Evolutionary conservation across 352 stramenopile species (phyloP).

Genomic region (Pythium myriotylum): DNA sequence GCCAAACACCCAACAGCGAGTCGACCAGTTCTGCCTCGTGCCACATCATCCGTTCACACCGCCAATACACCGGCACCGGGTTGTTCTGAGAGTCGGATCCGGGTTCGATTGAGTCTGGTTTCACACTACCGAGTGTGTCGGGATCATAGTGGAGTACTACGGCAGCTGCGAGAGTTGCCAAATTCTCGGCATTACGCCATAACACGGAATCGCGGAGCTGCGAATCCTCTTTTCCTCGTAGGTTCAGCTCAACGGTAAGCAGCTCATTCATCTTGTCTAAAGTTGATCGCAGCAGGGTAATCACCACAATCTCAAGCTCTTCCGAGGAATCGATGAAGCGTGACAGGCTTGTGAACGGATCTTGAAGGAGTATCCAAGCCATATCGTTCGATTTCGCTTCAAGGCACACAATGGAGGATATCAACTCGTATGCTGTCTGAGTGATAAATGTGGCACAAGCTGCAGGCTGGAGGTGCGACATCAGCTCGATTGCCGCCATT

Average conservation of each 20-base stretch:
- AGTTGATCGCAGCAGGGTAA: conserved; percentile 72
- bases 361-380: conserved; percentile 78
- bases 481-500: conserved; percentile 68
- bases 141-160: conserved; percentile 87
- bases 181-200: conserved; percentile 80
- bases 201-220: conserved; percentile 73
- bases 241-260: conserved; percentile 66
- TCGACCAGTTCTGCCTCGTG: conserved; percentile 80
- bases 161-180: conserved; percentile 67
- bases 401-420: conserved; percentile 80
- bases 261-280: conserved; percentile 83
- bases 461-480: conserved; percentile 57
- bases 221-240: conserved; percentile 60
- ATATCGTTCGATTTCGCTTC: conserved; percentile 85
- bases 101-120: conserved; percentile 36
- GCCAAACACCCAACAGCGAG: conserved; percentile 75
- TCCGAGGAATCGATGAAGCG: conserved; percentile 62
- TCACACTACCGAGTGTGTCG: conserved; percentile 62
- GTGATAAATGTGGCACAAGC: conserved; percentile 75
- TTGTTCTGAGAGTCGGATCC: conserved; percentile 5
- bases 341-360: conserved; percentile 74
- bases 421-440: conserved; percentile 70
- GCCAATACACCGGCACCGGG: conserved; percentile 65
- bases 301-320: conserved; percentile 69
- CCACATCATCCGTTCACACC: conserved; percentile 71